Conservation (phyloP, 345 rosid genomes). For the Camelina sativa region DNA sequence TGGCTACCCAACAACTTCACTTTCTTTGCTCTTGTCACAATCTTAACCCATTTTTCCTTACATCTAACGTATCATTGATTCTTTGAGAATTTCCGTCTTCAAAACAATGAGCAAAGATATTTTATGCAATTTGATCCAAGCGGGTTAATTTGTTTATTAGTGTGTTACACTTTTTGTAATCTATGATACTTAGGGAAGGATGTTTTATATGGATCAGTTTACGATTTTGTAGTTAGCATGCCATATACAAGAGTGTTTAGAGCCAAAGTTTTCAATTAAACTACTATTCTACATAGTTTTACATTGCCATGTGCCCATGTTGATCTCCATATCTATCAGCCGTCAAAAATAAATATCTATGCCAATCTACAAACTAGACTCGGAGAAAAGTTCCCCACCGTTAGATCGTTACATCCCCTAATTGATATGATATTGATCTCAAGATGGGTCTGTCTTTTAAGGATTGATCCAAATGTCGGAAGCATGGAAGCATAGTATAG, state of each 20-base stretch:
- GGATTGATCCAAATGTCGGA: slow-evolving; percentile 77
- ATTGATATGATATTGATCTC: slow-evolving; percentile 28
- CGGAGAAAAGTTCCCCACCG: slow-evolving; percentile 27
- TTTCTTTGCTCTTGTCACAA: slow-evolving; percentile 46
- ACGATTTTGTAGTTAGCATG: not conserved
- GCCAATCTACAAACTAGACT: slow-evolving; percentile 18
- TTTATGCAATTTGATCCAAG: not conserved
- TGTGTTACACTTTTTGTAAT: not conserved
- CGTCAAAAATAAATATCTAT: not conserved
- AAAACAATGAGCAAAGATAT: not conserved
- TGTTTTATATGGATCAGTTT: not conserved
- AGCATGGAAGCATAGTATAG: slow-evolving; percentile 78
- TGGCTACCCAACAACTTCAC: slow-evolving; percentile 43
- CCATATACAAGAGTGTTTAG: not conserved
- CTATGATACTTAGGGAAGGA: not conserved
- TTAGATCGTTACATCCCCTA: slow-evolving; percentile 35
- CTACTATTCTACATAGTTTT: not conserved
- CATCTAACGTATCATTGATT: slow-evolving; percentile 35
- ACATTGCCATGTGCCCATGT: slow-evolving; percentile 7
- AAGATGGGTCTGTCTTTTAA: slow-evolving; percentile 53
- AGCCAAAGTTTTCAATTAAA: slow-evolving; percentile 7
- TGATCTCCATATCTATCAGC: not conserved
- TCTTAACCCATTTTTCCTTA: slow-evolving; percentile 33
- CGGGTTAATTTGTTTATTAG: not conserved
- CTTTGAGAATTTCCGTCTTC: slow-evolving; percentile 14